Conservation (phyloP, 176 grass and related monocot species). For the Calamus simplicifolius region DNA sequence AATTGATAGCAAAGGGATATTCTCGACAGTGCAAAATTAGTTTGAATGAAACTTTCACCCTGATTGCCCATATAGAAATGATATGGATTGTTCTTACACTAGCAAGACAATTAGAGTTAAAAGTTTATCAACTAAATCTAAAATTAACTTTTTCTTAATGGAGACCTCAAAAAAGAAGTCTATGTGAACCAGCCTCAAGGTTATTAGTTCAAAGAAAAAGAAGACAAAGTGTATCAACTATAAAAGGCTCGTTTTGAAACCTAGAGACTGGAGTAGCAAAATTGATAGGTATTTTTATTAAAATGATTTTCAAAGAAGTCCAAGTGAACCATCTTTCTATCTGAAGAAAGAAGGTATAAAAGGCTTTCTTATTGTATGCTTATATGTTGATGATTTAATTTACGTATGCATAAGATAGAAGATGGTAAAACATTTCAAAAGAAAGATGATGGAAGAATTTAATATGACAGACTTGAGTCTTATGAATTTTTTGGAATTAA, state of each 20-base stretch:
- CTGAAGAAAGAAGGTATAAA: background rate
- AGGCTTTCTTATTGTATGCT: background rate
- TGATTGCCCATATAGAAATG: too few species aligned
- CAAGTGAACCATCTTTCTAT: background rate
- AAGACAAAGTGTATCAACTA: background rate
- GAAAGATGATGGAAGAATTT: background rate
- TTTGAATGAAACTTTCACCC: too few species aligned
- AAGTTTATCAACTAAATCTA: background rate
- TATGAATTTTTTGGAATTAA: background rate
- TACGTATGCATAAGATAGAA: background rate
- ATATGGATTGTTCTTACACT: background rate
- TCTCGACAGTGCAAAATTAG: too few species aligned
- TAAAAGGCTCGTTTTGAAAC: background rate
- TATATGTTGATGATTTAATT: background rate
- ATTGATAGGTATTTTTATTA: background rate
- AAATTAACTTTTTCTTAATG: background rate
- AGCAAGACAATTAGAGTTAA: background rate
- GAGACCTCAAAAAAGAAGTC: background rate
- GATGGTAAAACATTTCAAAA: background rate
- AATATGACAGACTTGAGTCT: background rate
- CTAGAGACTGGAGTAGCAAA: background rate
- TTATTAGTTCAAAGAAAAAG: background rate
- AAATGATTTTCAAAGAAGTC: background rate
- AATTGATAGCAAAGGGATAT: too few species aligned
- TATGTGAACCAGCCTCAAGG: background rate